Evolutionary conservation across 352 stramenopile genomes (phyloP), one percentile per base, ranked within the genome.

Genomic region (Elongisporangium undulatum): DNA sequence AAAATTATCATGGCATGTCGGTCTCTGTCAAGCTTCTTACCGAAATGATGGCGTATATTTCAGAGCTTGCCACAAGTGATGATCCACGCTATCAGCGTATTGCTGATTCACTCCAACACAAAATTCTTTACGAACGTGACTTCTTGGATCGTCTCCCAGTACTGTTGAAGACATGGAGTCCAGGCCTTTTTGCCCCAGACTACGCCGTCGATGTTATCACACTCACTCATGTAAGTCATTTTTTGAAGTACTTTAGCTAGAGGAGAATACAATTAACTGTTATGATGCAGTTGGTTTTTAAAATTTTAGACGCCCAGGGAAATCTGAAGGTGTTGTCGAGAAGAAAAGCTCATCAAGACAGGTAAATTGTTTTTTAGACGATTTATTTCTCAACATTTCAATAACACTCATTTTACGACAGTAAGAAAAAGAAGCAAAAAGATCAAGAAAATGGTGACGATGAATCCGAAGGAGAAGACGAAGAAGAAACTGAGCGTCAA

Each of bases 51-150:
- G 76, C 77, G n/a, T 93, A 92, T 64, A 68, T 93, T 23, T 76
- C 78, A 15, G 82, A 94, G 59, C 68, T 95, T 22, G 67, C 74
- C 22, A 68, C 66, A 1, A 94, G 84, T 58, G 77, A 91, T 41
- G 86, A 95, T 49, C 63, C 77, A 16, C 82, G 84, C n/a, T 85
- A 89, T 23, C 80, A 92, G 59, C 78, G 83, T 16, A 93, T 95
- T 50, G 84, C 82, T 4, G 82, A 94, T 55, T 94, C 84, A 10
- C 60, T 95, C 22, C 86, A 95, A 59, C 86, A 95, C 71, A 95
- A 95, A 55, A 86, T 95, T 53, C 81, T 95, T 41, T 95, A 95
- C 52, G 86, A 95, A 55, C 86, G 86, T 29, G 86, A 95, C 53
- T 95, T 95, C 53, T 56, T 95, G 8, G 86, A 95, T 64, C 84